Percentiles rank a stretch among this genome's conserved stretches.
Conservation (phyloP, 2,329 filamentous ascomycete species). For the Fusarium sp. region DNA sequence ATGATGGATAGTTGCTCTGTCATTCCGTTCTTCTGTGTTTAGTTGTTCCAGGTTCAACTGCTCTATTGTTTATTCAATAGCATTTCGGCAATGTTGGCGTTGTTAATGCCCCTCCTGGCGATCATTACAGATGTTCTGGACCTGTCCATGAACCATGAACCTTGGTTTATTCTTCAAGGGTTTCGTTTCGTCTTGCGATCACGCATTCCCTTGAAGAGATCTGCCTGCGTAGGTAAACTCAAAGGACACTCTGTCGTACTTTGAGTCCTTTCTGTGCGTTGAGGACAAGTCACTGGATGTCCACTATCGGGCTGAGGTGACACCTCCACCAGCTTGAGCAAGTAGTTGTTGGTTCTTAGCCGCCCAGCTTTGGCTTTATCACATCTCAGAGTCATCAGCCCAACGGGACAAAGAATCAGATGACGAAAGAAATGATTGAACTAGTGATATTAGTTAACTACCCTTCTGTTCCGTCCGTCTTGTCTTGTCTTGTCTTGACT, state of each 20-base stretch:
- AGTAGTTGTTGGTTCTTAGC: slow-evolving; percentile 35
- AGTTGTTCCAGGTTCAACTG: slow-evolving; percentile 5
- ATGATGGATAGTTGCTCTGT: neutral
- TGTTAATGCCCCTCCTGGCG: slow-evolving; percentile 26
- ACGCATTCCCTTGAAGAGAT: neutral
- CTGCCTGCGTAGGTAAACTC: neutral
- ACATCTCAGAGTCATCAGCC: slow-evolving; percentile 36
- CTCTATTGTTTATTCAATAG: slow-evolving; percentile 1
- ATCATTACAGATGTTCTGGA: slow-evolving; percentile 26
- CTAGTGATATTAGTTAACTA: neutral
- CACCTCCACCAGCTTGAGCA: slow-evolving; percentile 30
- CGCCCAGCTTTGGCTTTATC: slow-evolving; percentile 39
- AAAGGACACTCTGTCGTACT: neutral
- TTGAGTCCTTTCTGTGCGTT: neutral
- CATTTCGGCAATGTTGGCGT: neutral
- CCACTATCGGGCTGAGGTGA: slow-evolving; percentile 2
- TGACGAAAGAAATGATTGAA: slow-evolving; percentile 20
- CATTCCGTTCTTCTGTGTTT: slow-evolving; percentile 5
- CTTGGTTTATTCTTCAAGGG: neutral
- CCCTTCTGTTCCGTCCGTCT: slow-evolving; percentile 4
- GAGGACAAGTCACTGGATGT: neutral
- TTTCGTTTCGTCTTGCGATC: slow-evolving; percentile 28
- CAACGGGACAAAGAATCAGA: slow-evolving; percentile 34
- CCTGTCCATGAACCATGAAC: slow-evolving; percentile 9
- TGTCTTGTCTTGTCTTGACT: slow-evolving; percentile 7